Conservation (phyloP, 2,329 filamentous ascomycete genomes). For the Fusarium nodosum region DNA sequence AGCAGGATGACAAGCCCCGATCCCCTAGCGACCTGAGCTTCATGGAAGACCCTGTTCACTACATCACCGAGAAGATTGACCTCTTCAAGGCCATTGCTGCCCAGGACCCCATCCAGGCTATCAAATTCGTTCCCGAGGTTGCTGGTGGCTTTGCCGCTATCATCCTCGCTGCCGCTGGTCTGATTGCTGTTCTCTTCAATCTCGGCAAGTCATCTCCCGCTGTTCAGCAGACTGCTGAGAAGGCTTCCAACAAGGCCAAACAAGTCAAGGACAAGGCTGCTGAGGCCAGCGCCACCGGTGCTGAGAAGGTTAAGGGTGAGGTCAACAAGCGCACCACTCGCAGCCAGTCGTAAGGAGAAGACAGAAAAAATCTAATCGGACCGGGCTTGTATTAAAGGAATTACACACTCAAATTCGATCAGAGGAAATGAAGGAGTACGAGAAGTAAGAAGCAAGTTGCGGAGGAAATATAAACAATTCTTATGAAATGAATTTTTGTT, state of each 20-base stretch:
- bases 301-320: constrained; percentile 83
- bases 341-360: constrained; percentile 63
- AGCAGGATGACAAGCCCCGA: constrained; percentile 73
- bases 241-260: constrained; percentile 77
- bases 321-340: constrained; percentile 71
- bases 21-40: constrained; percentile 85
- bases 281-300: constrained; percentile 70
- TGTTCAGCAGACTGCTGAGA: constrained; percentile 77
- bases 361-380: constrained; percentile 3
- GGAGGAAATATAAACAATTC: constrained; percentile 41
- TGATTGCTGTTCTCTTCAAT: constrained; percentile 77
- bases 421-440: constrained; percentile 18
- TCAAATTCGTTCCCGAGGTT: constrained; percentile 92
- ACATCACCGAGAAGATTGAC: constrained; percentile 91
- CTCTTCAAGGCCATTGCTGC: constrained; percentile 88
- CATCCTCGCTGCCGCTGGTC: constrained; percentile 75
- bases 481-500: constrained; percentile 30
- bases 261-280: constrained; percentile 77
- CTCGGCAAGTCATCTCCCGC: constrained; percentile 75
- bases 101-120: constrained; percentile 84
- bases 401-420: constrained; percentile 20
- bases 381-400: constrained; percentile 11
- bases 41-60: constrained; percentile 88
- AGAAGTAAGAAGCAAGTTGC: constrained; percentile 22
- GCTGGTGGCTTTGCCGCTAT: constrained; percentile 83